Evolutionary conservation across 768 basidiomycete genomes (phyloP).

Genomic region (Mycena pura): DNA sequence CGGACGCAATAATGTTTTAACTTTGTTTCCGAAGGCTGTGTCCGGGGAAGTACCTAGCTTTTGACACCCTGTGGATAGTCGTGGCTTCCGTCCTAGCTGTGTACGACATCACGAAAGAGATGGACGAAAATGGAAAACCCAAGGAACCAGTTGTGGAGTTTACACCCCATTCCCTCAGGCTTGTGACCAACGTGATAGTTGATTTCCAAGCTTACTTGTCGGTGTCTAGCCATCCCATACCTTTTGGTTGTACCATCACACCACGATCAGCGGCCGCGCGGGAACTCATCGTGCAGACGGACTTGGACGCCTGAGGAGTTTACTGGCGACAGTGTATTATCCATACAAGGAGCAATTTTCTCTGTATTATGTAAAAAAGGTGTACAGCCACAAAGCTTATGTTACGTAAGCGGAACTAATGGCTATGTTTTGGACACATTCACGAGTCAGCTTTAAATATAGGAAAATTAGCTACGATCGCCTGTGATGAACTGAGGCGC

Average conservation of each 20-base stretch:
- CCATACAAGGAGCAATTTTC: too few relatives aligned
- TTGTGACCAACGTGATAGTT: not conserved
- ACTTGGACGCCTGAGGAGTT: slow-evolving; percentile 8
- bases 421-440: not conserved
- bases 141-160: slow-evolving; percentile 44
- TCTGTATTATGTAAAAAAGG: too few relatives aligned
- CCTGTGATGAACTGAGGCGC: slow-evolving; percentile 63
- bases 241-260: slow-evolving; percentile 45
- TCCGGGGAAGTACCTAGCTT: slow-evolving; percentile 52
- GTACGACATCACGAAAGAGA: slow-evolving; percentile 46
- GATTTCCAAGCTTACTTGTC: not conserved
- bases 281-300: slow-evolving; percentile 39
- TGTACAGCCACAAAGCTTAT: too few relatives aligned
- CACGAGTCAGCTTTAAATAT: slow-evolving; percentile 50
- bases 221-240: slow-evolving; percentile 46
- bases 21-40: slow-evolving; percentile 40
- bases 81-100: slow-evolving; percentile 47
- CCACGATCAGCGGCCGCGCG: slow-evolving; percentile 42
- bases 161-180: slow-evolving; percentile 45
- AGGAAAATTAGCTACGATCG: slow-evolving; percentile 79
- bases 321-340: too few relatives aligned
- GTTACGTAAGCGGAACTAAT: too few relatives aligned
- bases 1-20: not conserved
- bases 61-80: slow-evolving; percentile 51
- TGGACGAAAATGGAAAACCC: slow-evolving; percentile 41